Conservation (phyloP, 805 yeast species). For the Yamadazyma scolyti region DNA sequence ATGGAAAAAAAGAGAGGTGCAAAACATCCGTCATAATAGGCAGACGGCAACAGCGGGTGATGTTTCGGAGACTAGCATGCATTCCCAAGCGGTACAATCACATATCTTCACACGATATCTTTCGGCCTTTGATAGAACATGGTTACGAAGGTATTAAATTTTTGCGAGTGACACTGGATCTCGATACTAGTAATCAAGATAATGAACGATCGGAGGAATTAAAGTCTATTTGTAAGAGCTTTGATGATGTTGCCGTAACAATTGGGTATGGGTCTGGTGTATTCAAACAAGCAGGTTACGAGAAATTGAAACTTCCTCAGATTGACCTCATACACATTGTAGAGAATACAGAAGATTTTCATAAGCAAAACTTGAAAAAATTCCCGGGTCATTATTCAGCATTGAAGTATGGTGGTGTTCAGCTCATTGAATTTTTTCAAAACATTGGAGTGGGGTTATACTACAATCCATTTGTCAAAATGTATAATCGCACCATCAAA, state of each 20-base stretch:
- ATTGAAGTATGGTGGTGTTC: constrained; percentile 56
- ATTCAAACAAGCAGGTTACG: constrained; percentile 58
- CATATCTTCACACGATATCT: no score
- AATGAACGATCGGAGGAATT: constrained; percentile 3
- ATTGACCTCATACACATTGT: constrained; percentile 85
- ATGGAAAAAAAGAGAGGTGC: no score
- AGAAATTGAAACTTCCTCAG: constrained; percentile 46
- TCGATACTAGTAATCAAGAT: no score
- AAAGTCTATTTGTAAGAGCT: background rate
- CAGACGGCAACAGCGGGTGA: no score
- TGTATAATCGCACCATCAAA: constrained; percentile 54
- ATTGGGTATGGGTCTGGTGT: constrained; percentile 96
- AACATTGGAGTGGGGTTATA: constrained; percentile 60
- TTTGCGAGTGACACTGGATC: no score
- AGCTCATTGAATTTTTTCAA: constrained; percentile 14
- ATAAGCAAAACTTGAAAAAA: constrained; percentile 61
- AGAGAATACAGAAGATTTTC: constrained; percentile 72
- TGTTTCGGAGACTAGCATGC: no score
- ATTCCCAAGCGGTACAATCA: no score
- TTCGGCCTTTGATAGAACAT: no score
- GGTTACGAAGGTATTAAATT: no score
- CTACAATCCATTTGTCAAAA: constrained; percentile 82
- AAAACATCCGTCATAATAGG: no score
- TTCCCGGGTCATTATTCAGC: constrained; percentile 77
- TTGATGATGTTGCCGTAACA: constrained; percentile 2